Evolutionary conservation across 805 yeast genomes (phyloP), one percentile per base, ranked within the genome.

Genomic region (Lipomyces yamadae): DNA sequence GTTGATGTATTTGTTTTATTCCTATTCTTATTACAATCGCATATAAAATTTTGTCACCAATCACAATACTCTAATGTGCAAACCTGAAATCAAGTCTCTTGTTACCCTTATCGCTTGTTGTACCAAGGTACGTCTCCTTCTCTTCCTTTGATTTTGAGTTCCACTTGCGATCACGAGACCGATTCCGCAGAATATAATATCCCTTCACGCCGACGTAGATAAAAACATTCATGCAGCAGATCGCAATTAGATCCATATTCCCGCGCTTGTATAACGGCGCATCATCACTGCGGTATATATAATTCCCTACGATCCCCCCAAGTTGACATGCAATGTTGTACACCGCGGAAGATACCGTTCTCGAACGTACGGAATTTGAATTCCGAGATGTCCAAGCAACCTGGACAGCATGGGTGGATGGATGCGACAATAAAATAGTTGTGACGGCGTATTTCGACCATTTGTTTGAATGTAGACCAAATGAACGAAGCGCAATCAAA

Each of bases 281-380:
- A 72, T 86, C 89, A 48, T 79, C 80, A 0, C 71, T 72, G 61
- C 84, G 72, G 72, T 85, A 86, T 11, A 85, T 79, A 72, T 85
- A 82, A 5, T 83, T 78, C 7, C 83, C 75, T 4, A 84, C 78
- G 59, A 88, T 85, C 30, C 79, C 74, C 0, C 86, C 89, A 0
- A 84, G 79, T 73, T 88, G 92, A 0, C 85, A 85, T 73, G 81
- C 82, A 80, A 87, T 86, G 72, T 87, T 88, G 73, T 84, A 86
- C 54, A 88, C 68, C 0, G 91, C 86, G 0, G 90, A 84, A 29
- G 88, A 81, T 3, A 88, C 86, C 0, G 91, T 84, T 72, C 92
- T 78, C 2, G 85, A 78, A 24, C 87, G 76, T 42, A 88, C 88
- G 0, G 88, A 80, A 73, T 85, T 84, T 11, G 90, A 81, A 71